Conservation (phyloP, 192 early-diverging fungal species). For the Thamnidium elegans region DNA sequence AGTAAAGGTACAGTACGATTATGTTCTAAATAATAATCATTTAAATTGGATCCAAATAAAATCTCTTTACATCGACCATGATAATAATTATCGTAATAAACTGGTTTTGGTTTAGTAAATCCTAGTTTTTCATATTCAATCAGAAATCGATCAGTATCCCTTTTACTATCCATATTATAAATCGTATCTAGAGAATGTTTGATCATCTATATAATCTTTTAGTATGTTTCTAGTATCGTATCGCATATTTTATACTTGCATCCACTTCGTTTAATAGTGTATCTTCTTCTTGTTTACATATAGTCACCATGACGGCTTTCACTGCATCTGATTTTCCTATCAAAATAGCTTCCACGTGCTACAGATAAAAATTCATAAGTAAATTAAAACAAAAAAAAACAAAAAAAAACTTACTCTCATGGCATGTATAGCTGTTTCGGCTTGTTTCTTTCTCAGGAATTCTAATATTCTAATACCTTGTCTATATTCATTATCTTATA, state of each 20-base stretch:
- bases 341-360: slow-evolving; percentile 14
- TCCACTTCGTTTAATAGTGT: slow-evolving; percentile 5
- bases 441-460: slow-evolving; percentile 23
- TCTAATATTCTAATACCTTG: slow-evolving; percentile 25
- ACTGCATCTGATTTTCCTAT: slow-evolving; percentile 16
- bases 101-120: slow-evolving; percentile 9
- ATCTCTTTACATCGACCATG: slow-evolving; percentile 21
- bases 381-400: neutral
- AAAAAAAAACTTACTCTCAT: slow-evolving; percentile 10
- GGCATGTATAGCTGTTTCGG: slow-evolving; percentile 16
- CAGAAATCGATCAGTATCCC: slow-evolving; percentile 16
- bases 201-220: slow-evolving; percentile 1
- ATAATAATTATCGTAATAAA: slow-evolving; percentile 17
- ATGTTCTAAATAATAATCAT: slow-evolving; percentile 26
- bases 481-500: slow-evolving; percentile 22
- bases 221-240: too few species aligned
- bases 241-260: neutral
- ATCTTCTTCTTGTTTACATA: slow-evolving; percentile 6
- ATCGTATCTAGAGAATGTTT: slow-evolving; percentile 11
- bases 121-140: slow-evolving; percentile 21
- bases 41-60: slow-evolving; percentile 33
- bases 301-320: neutral
- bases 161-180: slow-evolving; percentile 4
- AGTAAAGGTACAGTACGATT: slow-evolving; percentile 28
- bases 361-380: neutral